These are phyloP conservation scores for Phytophthora litchii DNA, from an alignment of 352 stramenopile species.

Conservation along the genomic window DNA sequence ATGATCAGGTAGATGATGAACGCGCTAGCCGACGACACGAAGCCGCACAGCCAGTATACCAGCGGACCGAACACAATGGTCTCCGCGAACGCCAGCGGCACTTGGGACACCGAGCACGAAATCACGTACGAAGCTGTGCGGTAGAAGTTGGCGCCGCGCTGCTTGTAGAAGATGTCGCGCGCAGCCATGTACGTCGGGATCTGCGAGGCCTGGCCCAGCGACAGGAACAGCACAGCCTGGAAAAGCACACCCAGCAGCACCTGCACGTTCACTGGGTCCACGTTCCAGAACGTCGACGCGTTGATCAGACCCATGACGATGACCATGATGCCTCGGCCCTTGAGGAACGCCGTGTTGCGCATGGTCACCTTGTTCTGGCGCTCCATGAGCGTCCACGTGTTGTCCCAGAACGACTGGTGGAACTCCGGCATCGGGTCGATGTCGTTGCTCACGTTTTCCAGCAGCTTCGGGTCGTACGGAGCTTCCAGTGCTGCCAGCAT, in stretches of 20 bases:
- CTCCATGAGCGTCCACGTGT: conserved; percentile 37
- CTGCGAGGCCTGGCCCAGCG: too few species aligned
- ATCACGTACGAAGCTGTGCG: too few species aligned
- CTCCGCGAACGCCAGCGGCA: too few species aligned
- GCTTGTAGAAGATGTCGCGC: too few species aligned
- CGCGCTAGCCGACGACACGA: too few species aligned
- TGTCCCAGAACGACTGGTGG: conserved; percentile 46
- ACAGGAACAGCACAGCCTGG: too few species aligned
- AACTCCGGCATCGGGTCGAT: conserved; percentile 50
- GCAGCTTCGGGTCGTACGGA: conserved; percentile 29
- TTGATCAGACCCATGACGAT: conserved; percentile 49
- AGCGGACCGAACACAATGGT: too few species aligned
- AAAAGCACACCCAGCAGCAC: too few species aligned
- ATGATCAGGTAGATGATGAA: neutral
- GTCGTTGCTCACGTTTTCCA: conserved; percentile 34
- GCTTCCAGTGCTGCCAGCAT: conserved; percentile 34
- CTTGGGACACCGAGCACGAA: too few species aligned
- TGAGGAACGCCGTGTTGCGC: conserved; percentile 54
- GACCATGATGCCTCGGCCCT: conserved; percentile 46
- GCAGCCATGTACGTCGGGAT: too few species aligned
- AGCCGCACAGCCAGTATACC: too few species aligned
- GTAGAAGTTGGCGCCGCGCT: too few species aligned
- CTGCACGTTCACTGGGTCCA: conserved; percentile 38
- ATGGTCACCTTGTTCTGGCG: conserved; percentile 69
- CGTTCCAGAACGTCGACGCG: conserved; percentile 48